Evolutionary conservation across 2,329 filamentous ascomycete genomes (phyloP), one percentile per base, ranked within the genome.

Genomic region (Purpureocillium lavendulum): DNA sequence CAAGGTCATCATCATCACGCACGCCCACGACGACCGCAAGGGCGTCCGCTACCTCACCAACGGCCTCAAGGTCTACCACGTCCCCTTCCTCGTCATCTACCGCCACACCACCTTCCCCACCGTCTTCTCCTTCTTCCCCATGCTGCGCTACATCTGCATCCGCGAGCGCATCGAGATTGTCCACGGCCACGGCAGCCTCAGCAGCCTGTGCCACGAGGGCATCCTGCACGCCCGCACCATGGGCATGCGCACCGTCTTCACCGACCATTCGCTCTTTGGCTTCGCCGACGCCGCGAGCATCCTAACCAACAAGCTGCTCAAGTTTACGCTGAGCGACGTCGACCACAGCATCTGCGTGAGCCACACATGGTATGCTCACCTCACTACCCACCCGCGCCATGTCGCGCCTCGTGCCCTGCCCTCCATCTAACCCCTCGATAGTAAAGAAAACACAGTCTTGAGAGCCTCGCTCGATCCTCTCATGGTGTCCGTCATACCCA

Each of bases 341-440:
- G 92, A 97, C 56, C 92, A 98, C 71, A 89, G 94, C 45, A 94
- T 98, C 35, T 98, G 92, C 55, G 92, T 98, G 53, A 96, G 88
- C 63, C 89, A 98, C 69, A 98, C 92, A 30, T 96, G 90, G 88
- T 92, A 67, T 47, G 72, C 48, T 17, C 11, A 15, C 9, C 13
- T 11, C 28, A 12, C 6, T 4, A 12, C 16, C 10, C 16, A 2
- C n/a, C 10, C 7, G 7, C 30, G 11, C n/a, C 15, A 5, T 13
- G 12, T 8, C 18, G n/a, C 7, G 6, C n/a, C 14, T 12, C 15
- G n/a, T 4, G 8, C 12, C 15, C 14, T 21, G 11, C 11, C n/a
- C 9, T 15, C 38, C 40, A 29, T 44, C 30, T 26, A 10, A 26
- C 10, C 4, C 16, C 11, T n/a, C 10, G 6, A 13, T 47, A 94